Evolutionary conservation across 805 yeast genomes (phyloP), one percentile per base, ranked within the genome.

Genomic region (Ogataea sp.): DNA sequence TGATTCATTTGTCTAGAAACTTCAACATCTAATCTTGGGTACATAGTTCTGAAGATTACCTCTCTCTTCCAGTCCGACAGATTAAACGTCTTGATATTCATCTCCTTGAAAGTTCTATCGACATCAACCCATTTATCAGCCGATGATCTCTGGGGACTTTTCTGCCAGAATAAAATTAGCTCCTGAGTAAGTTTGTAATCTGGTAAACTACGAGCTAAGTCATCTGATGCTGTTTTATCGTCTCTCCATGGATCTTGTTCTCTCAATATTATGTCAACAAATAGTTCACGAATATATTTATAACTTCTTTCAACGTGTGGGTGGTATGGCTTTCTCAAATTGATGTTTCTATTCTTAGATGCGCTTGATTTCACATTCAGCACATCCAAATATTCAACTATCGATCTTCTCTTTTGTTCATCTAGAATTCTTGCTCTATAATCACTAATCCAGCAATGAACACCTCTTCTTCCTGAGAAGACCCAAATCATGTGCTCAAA

Each of bases 391-490:
- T 93, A 93, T 48, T 85, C 89, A 25, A 89, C 80, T 11, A 93
- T 73, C 3, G 95, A 78, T 50, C 82, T 70, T 52, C 98, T 74
- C 43, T 77, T 75, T 5, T 66, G 52, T 57, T 93, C 97, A 45
- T 76, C 83, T 44, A 93, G 60, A 2, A 58, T 51, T 41, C 97
- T 66, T 1, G 97, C 96, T 36, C 89, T 66, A 40, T 72, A 62
- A 56, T 93, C 98, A 60, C 95, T 84, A 20, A 93, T 72, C 98
- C 98, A 93, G 53, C 97, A 94, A 69, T 93, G 98, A 14, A 94
- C 95, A 60, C 98, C 98, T 73, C 98, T 84, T 69, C 98, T 83
- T 35, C 98, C 98, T 1, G 96, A 87, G 55, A 86, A 93, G 4
- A 90, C 96, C 97, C 97, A 93, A 37, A 93, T 68, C 55, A 87